A percentile compares a stretch with the other conserved stretches of the same genome.
phyloP scores from a whole-genome alignment of 805 yeast species.

The Isabelozyma rhagii region DNA sequence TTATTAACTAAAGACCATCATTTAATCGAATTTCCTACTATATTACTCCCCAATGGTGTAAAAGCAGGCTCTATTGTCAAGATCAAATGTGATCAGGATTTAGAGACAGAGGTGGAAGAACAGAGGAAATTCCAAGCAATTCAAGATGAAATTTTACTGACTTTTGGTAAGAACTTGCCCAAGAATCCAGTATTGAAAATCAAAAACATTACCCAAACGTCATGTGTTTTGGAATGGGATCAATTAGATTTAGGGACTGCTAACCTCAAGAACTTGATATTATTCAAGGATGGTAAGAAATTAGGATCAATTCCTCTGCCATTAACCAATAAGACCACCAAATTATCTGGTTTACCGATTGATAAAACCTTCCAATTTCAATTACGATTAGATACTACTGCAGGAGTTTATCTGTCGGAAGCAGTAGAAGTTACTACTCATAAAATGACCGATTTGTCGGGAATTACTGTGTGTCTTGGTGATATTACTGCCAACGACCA shows the following conservation, averaged over 20 bases:
- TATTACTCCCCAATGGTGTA: constrained; percentile 84
- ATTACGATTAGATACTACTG: constrained; percentile 79
- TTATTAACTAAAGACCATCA: constrained; percentile 90
- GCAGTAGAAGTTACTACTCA: constrained; percentile 73
- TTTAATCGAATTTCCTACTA: constrained; percentile 94
- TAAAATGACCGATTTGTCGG: constrained; percentile 92
- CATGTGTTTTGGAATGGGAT: constrained; percentile 95
- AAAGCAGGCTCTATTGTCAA: constrained; percentile 89
- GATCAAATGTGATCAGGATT: constrained; percentile 77
- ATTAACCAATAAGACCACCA: constrained; percentile 70
- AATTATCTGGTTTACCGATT: constrained; percentile 86
- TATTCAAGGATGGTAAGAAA: constrained; percentile 72
- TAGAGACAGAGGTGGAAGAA: constrained; percentile 61
- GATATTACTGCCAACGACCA: constrained; percentile 59
- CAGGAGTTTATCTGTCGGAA: constrained; percentile 79
- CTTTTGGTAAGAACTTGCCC: constrained; percentile 76
- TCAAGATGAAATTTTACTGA: constrained; percentile 69
- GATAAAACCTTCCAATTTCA: constrained; percentile 80
- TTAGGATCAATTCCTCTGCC: constrained; percentile 86
- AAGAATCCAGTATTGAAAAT: constrained; percentile 63
- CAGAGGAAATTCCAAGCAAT: constrained; percentile 53
- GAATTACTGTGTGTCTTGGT: constrained; percentile 89
- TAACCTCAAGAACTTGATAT: constrained; percentile 65
- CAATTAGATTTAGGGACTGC: constrained; percentile 80
- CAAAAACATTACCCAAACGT: constrained; percentile 86